Evolutionary conservation across 768 basidiomycete genomes (phyloP).

Genomic region (Flagelloscypha sp.): DNA sequence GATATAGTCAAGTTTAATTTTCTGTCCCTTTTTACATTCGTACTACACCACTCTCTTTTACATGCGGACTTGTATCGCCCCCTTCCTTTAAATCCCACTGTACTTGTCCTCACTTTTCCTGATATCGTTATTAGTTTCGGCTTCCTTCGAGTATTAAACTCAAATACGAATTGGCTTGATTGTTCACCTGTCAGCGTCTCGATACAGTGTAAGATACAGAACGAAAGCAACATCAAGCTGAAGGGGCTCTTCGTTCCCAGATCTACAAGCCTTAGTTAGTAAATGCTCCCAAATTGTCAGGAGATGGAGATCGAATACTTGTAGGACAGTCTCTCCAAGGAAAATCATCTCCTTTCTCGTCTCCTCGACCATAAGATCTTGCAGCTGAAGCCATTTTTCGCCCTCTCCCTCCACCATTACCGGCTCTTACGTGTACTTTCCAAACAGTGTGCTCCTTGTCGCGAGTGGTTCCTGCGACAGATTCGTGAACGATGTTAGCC

Average conservation of each 20-base stretch:
- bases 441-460: constrained; percentile 88
- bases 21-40: too few species aligned
- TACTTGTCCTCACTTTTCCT: constrained; percentile 23
- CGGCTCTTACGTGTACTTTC: constrained; percentile 82
- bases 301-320: constrained; percentile 43
- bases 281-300: too few species aligned
- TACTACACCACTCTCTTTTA: too few species aligned
- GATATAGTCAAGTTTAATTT: too few species aligned
- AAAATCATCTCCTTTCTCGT: constrained; percentile 98
- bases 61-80: neutral
- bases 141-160: too few species aligned
- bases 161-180: too few species aligned
- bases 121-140: constrained; percentile 16
- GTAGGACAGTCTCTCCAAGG: constrained; percentile 91
- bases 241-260: constrained; percentile 48
- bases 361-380: constrained; percentile 94
- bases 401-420: constrained; percentile 67
- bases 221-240: too few species aligned
- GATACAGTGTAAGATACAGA: neutral
- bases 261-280: constrained; percentile 37
- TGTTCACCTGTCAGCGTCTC: too few species aligned
- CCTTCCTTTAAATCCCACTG: constrained; percentile 12
- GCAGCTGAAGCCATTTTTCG: constrained; percentile 95
- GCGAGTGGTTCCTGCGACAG: constrained; percentile 89
- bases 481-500: constrained; percentile 92